These are phyloP conservation scores for Chlamydomonas sp. DNA, from an alignment of 139 green algal genomes.

Conservation along the genomic window DNA sequence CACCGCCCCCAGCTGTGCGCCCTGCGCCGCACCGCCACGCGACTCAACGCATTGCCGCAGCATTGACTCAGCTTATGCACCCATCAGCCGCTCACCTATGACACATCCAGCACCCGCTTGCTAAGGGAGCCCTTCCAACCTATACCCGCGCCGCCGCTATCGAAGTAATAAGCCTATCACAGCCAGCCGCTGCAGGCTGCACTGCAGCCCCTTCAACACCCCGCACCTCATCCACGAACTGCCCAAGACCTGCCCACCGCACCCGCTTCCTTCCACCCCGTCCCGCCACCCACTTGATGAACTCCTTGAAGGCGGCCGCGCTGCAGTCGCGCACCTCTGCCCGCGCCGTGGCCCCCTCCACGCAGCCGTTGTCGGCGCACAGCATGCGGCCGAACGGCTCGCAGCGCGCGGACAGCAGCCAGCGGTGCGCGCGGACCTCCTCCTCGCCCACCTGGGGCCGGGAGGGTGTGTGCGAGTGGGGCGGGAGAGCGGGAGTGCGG, in stretches of 20 bases:
- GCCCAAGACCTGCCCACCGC: not conserved
- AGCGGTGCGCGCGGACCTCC: constrained; percentile 27
- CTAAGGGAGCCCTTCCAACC: no score
- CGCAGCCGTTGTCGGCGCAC: not conserved
- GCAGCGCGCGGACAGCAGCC: constrained; percentile 28
- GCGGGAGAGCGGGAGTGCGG: not conserved
- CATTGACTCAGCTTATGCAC: no score
- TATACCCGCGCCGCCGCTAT: no score
- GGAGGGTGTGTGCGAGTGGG: no score
- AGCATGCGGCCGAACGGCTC: constrained; percentile 33
- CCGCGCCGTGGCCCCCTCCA: constrained; percentile 9
- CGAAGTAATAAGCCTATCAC: no score
- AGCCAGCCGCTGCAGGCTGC: no score
- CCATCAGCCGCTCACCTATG: no score
- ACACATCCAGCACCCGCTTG: no score
- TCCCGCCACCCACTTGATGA: constrained; percentile 7
- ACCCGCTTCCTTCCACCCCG: not conserved
- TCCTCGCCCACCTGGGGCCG: constrained; percentile 14
- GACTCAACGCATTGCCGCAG: no score
- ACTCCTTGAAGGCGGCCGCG: constrained; percentile 23
- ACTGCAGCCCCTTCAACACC: not conserved
- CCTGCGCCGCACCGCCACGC: no score
- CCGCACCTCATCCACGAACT: not conserved
- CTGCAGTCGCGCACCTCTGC: constrained; percentile 38
- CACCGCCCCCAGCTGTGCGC: no score